Conservation (phyloP, 441 rosid genomes). For the Bocquillonia castaneifolia region DNA sequence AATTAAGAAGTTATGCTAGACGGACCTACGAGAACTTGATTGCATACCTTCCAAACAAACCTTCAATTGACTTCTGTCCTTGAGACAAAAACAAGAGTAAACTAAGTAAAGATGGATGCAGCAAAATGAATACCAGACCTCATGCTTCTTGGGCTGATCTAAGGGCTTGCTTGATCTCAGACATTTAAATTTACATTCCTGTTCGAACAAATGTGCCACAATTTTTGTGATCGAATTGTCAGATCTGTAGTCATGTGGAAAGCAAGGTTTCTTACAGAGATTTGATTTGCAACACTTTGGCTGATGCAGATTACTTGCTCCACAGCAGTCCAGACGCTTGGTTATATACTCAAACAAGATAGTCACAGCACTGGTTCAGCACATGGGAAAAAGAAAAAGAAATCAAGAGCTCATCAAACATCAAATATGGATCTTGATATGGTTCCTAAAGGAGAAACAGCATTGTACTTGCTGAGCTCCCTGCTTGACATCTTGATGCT, state of each 20-base stretch:
- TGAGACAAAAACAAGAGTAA: background rate
- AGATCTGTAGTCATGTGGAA: background rate
- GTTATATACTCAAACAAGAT: slow-evolving; percentile 42
- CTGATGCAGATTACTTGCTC: slow-evolving; percentile 63
- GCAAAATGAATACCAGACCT: background rate
- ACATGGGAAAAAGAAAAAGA: slow-evolving; percentile 61
- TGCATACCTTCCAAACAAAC: background rate
- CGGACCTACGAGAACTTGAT: too few species aligned
- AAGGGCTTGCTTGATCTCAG: slow-evolving; percentile 10
- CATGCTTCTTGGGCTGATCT: slow-evolving; percentile 1
- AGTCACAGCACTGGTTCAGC: slow-evolving; percentile 31
- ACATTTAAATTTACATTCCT: background rate
- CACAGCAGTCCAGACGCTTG: slow-evolving; percentile 51
- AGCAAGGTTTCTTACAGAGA: slow-evolving; percentile 9
- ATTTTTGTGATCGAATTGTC: background rate
- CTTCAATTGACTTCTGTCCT: background rate
- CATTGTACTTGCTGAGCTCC: slow-evolving; percentile 53
- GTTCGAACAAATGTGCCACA: background rate
- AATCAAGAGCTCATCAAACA: slow-evolving; percentile 30
- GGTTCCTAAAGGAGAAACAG: slow-evolving; percentile 42
- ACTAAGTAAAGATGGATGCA: background rate
- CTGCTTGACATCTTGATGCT: slow-evolving; percentile 75
- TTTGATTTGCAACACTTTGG: slow-evolving; percentile 23
- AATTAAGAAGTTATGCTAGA: too few species aligned
- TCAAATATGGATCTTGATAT: slow-evolving; percentile 27